Evolutionary conservation across 2,329 filamentous ascomycete genomes (phyloP), one percentile per base, ranked within the genome.

Genomic region (Chrysoporthe deuterocubensis): DNA sequence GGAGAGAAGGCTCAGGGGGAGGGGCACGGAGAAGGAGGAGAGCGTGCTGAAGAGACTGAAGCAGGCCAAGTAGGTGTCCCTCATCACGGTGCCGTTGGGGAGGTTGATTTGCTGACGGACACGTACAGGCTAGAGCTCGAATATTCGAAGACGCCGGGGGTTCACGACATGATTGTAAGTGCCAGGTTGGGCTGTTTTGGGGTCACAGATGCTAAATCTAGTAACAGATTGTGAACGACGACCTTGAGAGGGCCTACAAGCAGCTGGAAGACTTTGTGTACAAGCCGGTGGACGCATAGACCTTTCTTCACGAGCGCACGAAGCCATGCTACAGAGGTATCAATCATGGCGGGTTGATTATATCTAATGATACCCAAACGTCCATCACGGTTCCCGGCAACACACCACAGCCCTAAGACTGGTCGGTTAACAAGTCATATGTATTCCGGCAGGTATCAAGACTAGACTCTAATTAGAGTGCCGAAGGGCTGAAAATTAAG

Each of bases 11-110:
- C 83, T 96, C 64, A 85, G 92, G 58, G 91, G 90, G 44, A 85
- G 93, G 67, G 90, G 89, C 9, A 95, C 92, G n/a, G 93, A 96
- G 78, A 87, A 84, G 63, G 92, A 95, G 79, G 89, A 90, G 62
- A 88, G 84, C 61, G 83, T 96, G 65, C 81, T 84, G 75, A 90
- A 91, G 78, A 84, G 93, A 62, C 80, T 96, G 66, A 80, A 82
- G 14, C 92, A 93, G 78, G 93, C 93, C 2, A 84, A 86, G 78
- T 69, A 64, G 3, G 64, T 60, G 2, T 18, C 50, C 8, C 50
- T 8, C 14, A 5, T 11, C 4, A 4, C 9, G 57, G 4, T 1
- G 37, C 4, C 2, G 32, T 57, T 18, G n/a, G 34, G 34, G 21
- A 32, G 3, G 1, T 11, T 54, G 43, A 44, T 1, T 44, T 16